Percentiles rank a stretch among this genome's conserved stretches.
These are phyloP conservation scores for Cajanus cajan DNA, from an alignment of 306 rosid species.

Conservation along the genomic window DNA sequence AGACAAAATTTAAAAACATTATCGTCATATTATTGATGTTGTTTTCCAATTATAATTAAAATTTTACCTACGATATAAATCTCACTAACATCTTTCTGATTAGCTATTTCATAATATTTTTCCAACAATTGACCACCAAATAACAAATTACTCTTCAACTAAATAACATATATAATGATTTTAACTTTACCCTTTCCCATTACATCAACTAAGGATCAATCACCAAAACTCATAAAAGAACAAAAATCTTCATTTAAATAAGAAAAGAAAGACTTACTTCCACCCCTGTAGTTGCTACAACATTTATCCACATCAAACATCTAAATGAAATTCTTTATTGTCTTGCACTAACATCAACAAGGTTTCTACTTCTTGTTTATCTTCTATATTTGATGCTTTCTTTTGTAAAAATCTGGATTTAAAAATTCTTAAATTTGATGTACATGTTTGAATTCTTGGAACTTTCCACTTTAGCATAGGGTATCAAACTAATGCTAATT, in stretches of 20 bases:
- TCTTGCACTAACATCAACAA: neutral
- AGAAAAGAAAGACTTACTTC: neutral
- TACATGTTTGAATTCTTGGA: too few species aligned
- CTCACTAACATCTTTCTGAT: neutral
- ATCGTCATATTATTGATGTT: too few species aligned
- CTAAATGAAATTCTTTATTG: neutral
- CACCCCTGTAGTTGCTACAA: neutral
- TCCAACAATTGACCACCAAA: neutral
- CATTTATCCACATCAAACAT: neutral
- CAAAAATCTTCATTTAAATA: neutral
- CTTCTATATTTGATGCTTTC: neutral
- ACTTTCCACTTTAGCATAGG: neutral
- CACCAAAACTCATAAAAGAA: neutral
- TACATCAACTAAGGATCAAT: neutral
- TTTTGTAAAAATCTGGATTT: too few species aligned
- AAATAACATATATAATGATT: neutral
- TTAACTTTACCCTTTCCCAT: neutral
- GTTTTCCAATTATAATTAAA: too few species aligned
- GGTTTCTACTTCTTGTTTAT: neutral
- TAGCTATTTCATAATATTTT: neutral
- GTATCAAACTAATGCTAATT: neutral
- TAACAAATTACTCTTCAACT: neutral
- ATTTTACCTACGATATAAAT: too few species aligned
- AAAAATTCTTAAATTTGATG: too few species aligned
- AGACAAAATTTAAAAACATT: too few species aligned